Percentiles rank a stretch among this genome's conserved stretches.
Conservation (phyloP, 805 yeast genomes). For the Saturnispora halmiae region DNA sequence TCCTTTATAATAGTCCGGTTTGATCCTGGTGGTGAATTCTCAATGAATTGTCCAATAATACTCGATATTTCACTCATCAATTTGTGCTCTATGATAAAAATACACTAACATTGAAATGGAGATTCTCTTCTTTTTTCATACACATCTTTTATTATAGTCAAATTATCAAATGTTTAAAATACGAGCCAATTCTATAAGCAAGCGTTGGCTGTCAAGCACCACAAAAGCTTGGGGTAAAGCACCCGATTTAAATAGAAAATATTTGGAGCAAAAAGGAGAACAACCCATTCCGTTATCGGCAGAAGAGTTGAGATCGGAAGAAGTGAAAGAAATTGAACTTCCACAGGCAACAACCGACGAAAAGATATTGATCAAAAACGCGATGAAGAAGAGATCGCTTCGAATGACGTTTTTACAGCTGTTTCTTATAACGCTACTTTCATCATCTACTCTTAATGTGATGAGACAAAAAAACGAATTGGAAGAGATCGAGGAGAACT, state of each 20-base stretch:
- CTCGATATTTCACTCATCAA: slow-evolving; percentile 20
- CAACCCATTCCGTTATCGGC: slow-evolving; percentile 22
- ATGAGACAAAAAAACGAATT: slow-evolving; percentile 36
- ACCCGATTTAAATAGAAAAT: slow-evolving; percentile 20
- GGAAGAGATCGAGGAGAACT: slow-evolving; percentile 35
- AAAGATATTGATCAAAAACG: slow-evolving; percentile 18
- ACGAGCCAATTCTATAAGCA: background rate
- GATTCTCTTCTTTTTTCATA: background rate
- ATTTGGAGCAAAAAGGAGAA: slow-evolving; percentile 21
- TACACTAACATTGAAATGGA: no score
- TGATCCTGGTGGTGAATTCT: slow-evolving; percentile 53
- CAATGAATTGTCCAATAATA: slow-evolving; percentile 29
- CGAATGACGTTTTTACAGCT: slow-evolving; percentile 28
- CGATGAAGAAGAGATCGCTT: slow-evolving; percentile 23
- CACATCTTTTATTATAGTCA: background rate
- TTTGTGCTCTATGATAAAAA: background rate
- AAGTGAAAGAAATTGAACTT: slow-evolving; percentile 12
- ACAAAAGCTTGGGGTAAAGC: slow-evolving; percentile 1
- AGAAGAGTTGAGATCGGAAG: slow-evolving; percentile 12
- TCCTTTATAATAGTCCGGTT: slow-evolving; percentile 27
- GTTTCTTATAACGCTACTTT: slow-evolving; percentile 23
- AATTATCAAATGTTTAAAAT: background rate
- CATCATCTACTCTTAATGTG: slow-evolving; percentile 39
- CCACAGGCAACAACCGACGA: slow-evolving; percentile 17
- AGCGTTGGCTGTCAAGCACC: background rate